Evolutionary conservation across 371 early-diverging fungal genomes (phyloP).

Genomic region (Zychaea mexicana): DNA sequence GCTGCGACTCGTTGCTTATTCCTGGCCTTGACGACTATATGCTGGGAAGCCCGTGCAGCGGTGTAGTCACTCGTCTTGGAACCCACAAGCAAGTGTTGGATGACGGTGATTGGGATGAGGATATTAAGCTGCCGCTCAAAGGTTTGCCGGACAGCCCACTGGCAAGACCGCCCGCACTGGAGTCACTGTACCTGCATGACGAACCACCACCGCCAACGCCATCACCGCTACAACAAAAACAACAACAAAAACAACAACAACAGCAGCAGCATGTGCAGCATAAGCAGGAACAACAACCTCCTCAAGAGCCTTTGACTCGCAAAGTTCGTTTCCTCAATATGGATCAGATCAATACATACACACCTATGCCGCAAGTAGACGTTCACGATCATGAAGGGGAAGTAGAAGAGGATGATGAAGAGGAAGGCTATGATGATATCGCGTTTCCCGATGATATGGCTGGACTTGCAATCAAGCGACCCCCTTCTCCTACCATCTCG

Average conservation of each 20-base stretch:
- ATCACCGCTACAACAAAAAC: too few species aligned
- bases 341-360: background rate
- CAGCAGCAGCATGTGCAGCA: too few species aligned
- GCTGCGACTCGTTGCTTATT: background rate
- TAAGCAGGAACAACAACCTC: background rate
- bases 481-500: background rate
- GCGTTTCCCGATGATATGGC: slow-evolving; percentile 29
- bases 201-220: background rate
- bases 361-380: background rate
- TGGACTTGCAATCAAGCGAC: background rate
- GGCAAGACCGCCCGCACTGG: background rate
- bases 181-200: background rate
- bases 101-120: slow-evolving; percentile 32
- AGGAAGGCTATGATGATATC: slow-evolving; percentile 21
- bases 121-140: slow-evolving; percentile 12
- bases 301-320: background rate
- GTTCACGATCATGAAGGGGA: slow-evolving; percentile 2
- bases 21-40: slow-evolving; percentile 35
- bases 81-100: slow-evolving; percentile 17
- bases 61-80: slow-evolving; percentile 24
- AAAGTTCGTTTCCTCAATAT: background rate
- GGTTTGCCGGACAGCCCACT: background rate
- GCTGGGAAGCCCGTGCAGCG: slow-evolving; percentile 16
- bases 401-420: slow-evolving; percentile 17
- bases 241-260: too few species aligned